A percentile compares a stretch with the other conserved stretches of the same genome.
Evolutionary conservation across 2,329 filamentous ascomycete genomes (phyloP).

Genomic region (Ilyonectria sp.): DNA sequence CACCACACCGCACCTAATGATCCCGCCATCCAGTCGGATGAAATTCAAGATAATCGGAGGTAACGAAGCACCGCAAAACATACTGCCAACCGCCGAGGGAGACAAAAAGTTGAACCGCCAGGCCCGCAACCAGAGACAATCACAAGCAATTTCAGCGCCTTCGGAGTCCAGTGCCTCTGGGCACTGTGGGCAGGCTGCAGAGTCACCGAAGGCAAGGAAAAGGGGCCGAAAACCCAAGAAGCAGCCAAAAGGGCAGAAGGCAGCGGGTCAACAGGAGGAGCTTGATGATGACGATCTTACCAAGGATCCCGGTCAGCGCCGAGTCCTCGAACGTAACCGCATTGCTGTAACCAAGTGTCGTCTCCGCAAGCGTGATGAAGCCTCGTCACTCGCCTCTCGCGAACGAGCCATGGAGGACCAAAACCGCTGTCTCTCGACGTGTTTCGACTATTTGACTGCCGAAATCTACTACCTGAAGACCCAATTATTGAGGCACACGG

Average conservation of each 20-base stretch:
- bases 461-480: slow-evolving; percentile 51
- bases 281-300: slow-evolving; percentile 39
- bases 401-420: slow-evolving; percentile 51
- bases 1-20: slow-evolving; percentile 31
- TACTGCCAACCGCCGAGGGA: too few species aligned
- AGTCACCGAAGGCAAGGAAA: slow-evolving; percentile 38
- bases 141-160: slow-evolving; percentile 26
- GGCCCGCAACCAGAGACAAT: neutral
- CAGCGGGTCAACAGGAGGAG: slow-evolving; percentile 27
- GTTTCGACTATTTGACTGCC: slow-evolving; percentile 45
- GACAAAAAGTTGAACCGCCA: too few species aligned
- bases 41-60: too few species aligned
- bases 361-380: slow-evolving; percentile 49
- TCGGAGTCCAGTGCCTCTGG: slow-evolving; percentile 18
- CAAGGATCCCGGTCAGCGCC: slow-evolving; percentile 44
- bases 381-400: slow-evolving; percentile 47
- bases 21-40: slow-evolving; percentile 34
- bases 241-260: slow-evolving; percentile 20
- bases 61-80: too few species aligned
- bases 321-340: slow-evolving; percentile 51
- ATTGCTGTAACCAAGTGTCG: slow-evolving; percentile 53
- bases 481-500: slow-evolving; percentile 48
- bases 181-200: neutral
- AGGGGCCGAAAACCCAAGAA: slow-evolving; percentile 47
- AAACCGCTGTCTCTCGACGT: slow-evolving; percentile 48